Base-by-base conservation (phyloP, 164 flowering plant species). In the Vitis labrusca region DNA sequence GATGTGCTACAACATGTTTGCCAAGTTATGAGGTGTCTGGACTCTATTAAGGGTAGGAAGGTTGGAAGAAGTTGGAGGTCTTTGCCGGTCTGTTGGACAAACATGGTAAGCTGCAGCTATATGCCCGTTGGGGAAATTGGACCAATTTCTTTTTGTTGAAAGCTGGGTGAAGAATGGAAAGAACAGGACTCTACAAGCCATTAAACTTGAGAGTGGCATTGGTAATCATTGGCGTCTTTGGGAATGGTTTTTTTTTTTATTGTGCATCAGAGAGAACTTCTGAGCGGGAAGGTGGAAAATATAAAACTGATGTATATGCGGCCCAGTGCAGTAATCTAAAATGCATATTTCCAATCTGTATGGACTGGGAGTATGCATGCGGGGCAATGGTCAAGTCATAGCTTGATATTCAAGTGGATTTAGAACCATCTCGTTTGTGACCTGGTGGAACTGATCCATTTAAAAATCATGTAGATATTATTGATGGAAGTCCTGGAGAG, bases 301-400 rank as follows among this genome's bases (percentile, higher is more conserved):
- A 83, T 76, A 98, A 95, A 83, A 27, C 85, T 55, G 99, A 97
- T 47, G 84, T 95, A 48, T 93, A 83, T 86, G 97, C 97, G 68
- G 75, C 85, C 48, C 92, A 86, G 14, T 88, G 93, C 71, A 90
- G 99, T 80, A 93, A 95, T 80, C 79, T 91, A 77, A 91, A 88
- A 86, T 86, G 93, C 70, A 73, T 91, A 75, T 89, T 95, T 74
- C 92, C 97, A 51, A 72, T 90, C 53, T 95, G 99, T 73, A 80
- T 80, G 15, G 91, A 91, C 76, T 95, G 99, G 99, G 99, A 96
- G 99, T 83, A 97, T 63, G 98, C 99, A 52, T 96, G 99, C 82
- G 93, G 99, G 99, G 99, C 97, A 69, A 85, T 96, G 91, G 88
- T 91, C 73, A 93, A 92, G 75, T 91, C 99, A 49, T 96, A 97